Evolutionary conservation across 2,329 filamentous ascomycete genomes (phyloP).

Genomic region (Xenoacremonium recifei): DNA sequence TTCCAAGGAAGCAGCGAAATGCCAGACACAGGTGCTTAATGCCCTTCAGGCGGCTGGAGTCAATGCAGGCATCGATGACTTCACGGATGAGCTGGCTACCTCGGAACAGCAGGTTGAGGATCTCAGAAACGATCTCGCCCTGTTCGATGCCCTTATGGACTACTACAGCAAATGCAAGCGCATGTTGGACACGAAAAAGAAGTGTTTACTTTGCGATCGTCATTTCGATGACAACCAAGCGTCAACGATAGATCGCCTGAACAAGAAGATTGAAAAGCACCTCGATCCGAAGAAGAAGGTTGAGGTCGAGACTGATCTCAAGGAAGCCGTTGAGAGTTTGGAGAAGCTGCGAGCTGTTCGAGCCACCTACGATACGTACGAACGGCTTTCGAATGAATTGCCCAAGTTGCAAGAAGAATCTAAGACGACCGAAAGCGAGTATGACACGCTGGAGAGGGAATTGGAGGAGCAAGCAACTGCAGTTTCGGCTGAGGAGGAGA

Average conservation of each 20-base stretch:
- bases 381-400: slow-evolving; percentile 68
- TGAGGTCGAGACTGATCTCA: slow-evolving; percentile 60
- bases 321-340: slow-evolving; percentile 48
- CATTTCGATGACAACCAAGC: slow-evolving; percentile 60
- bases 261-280: slow-evolving; percentile 64
- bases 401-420: slow-evolving; percentile 66
- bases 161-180: slow-evolving; percentile 71
- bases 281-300: slow-evolving; percentile 62
- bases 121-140: slow-evolving; percentile 64
- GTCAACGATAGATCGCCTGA: slow-evolving; percentile 59
- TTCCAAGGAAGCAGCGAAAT: slow-evolving; percentile 58
- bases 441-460: slow-evolving; percentile 56
- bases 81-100: slow-evolving; percentile 48
- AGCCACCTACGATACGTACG: slow-evolving; percentile 71
- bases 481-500: slow-evolving; percentile 63
- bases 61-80: slow-evolving; percentile 51
- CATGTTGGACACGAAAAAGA: slow-evolving; percentile 64
- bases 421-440: slow-evolving; percentile 59
- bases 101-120: slow-evolving; percentile 58
- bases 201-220: slow-evolving; percentile 75
- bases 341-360: slow-evolving; percentile 61
- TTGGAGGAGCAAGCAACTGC: slow-evolving; percentile 67
- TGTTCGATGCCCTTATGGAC: slow-evolving; percentile 65
- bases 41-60: slow-evolving; percentile 47
- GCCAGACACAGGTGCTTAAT: slow-evolving; percentile 54